Percentiles rank a stretch among this genome's conserved stretches.
phyloP scores from a whole-genome alignment of 306 rosid species.

The Trifolium subterraneum region DNA sequence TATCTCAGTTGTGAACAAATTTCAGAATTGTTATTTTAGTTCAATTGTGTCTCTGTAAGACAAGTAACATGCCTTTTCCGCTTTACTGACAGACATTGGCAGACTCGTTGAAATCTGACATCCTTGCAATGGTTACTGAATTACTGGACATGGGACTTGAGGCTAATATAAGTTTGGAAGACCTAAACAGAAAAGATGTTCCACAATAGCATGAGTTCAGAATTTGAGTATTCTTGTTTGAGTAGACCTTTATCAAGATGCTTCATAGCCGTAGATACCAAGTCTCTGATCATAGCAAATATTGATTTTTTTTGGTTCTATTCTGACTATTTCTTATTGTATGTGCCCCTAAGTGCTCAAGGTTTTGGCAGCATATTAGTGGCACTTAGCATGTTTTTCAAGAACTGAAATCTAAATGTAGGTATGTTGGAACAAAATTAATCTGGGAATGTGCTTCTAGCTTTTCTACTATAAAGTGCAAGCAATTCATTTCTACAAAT shows the following conservation, averaged over 20 bases:
- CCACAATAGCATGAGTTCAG: constrained; percentile 47
- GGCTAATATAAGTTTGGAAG: constrained; percentile 58
- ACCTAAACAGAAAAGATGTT: constrained; percentile 50
- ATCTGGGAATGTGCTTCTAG: constrained; percentile 2
- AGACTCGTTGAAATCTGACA: constrained; percentile 60
- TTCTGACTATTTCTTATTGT: background rate
- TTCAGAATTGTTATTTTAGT: constrained; percentile 23
- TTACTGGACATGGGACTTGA: constrained; percentile 62
- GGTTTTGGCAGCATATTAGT: constrained; percentile 27
- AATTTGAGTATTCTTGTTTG: constrained; percentile 32
- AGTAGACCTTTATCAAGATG: constrained; percentile 37
- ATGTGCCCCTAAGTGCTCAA: background rate
- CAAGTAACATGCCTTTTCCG: constrained; percentile 26
- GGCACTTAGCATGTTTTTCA: constrained; percentile 31
- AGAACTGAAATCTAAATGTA: constrained; percentile 33
- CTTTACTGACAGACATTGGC: constrained; percentile 60
- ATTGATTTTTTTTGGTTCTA: constrained; percentile 1
- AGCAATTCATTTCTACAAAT: constrained; percentile 20
- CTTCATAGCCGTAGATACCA: constrained; percentile 28
- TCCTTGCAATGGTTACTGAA: constrained; percentile 56
- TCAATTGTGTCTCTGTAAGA: constrained; percentile 28
- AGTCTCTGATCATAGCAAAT: constrained; percentile 16
- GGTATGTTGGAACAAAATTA: constrained; percentile 12
- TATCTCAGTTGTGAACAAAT: constrained; percentile 24
- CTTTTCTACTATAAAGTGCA: background rate